phyloP scores from a whole-genome alignment of 768 basidiomycete genomes.

The Kondoa malvinella region DNA sequence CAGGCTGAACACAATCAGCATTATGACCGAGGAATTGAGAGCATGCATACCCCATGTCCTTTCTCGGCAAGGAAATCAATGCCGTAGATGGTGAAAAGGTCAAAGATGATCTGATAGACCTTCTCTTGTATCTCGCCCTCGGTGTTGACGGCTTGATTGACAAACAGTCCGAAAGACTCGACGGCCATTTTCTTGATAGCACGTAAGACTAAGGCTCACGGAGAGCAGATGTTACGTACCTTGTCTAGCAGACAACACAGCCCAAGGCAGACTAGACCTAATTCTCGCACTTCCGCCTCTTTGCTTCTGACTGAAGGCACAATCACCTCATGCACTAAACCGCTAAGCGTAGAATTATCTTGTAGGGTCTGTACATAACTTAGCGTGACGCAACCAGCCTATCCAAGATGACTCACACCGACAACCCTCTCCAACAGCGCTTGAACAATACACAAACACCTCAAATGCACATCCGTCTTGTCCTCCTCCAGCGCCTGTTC shows the following conservation, averaged over 20 bases:
- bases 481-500: slow-evolving; percentile 42
- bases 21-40: not conserved
- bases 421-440: slow-evolving; percentile 75
- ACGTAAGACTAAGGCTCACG: not conserved
- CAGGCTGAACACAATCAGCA: slow-evolving; percentile 10
- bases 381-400: not conserved
- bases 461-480: slow-evolving; percentile 50
- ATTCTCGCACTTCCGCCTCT: slow-evolving; percentile 61
- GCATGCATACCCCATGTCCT: slow-evolving; percentile 20
- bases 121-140: slow-evolving; percentile 41
- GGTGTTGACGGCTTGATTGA: slow-evolving; percentile 53
- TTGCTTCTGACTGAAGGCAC: slow-evolving; percentile 79
- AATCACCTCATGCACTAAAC: slow-evolving; percentile 60
- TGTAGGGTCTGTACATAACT: slow-evolving; percentile 33
- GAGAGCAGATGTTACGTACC: slow-evolving; percentile 31
- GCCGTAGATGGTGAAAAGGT: slow-evolving; percentile 71
- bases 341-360: slow-evolving; percentile 54
- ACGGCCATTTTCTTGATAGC: slow-evolving; percentile 37
- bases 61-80: slow-evolving; percentile 39
- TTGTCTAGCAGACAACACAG: slow-evolving; percentile 72
- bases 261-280: slow-evolving; percentile 61
- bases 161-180: slow-evolving; percentile 61
- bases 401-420: slow-evolving; percentile 40
- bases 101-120: slow-evolving; percentile 61
- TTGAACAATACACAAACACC: slow-evolving; percentile 58